phyloP scores from a whole-genome alignment of 2,329 filamentous ascomycete genomes.

The Lasiodiplodia sp. region DNA sequence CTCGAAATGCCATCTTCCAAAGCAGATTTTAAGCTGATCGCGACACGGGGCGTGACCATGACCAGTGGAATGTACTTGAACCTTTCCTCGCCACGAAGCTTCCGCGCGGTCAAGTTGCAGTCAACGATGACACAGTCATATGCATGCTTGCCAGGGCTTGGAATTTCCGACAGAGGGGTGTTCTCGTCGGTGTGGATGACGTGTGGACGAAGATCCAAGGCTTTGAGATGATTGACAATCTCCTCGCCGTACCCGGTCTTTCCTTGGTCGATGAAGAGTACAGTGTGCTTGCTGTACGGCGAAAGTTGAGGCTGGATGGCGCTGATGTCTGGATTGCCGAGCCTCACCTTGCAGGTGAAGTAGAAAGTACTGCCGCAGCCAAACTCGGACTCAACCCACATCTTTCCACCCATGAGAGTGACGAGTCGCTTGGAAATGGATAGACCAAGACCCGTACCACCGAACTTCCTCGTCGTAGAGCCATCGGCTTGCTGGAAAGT shows the following conservation, averaged over 20 bases:
- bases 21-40: conserved; percentile 91
- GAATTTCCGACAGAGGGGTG: conserved; percentile 58
- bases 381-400: conserved; percentile 94
- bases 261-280: conserved; percentile 93
- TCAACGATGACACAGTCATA: conserved; percentile 98
- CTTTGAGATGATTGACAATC: conserved; percentile 78
- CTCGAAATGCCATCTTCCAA: conserved; percentile 96
- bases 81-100: conserved; percentile 84
- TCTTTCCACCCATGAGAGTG: conserved; percentile 93
- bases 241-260: conserved; percentile 78
- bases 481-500: conserved; percentile 99
- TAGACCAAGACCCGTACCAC: conserved; percentile 89
- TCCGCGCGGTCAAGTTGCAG: conserved; percentile 87
- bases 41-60: conserved; percentile 84
- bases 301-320: conserved; percentile 83
- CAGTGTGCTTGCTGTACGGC: conserved; percentile 91
- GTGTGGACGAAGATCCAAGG: conserved; percentile 80
- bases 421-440: conserved; percentile 96
- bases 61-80: conserved; percentile 99
- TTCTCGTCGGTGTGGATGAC: conserved; percentile 81
- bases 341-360: conserved; percentile 91
- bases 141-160: conserved; percentile 57
- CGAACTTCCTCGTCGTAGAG: conserved; percentile 94
- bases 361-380: conserved; percentile 93
- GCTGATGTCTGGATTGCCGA: conserved; percentile 79